A percentile compares a stretch with the other conserved stretches of the same genome.
Evolutionary conservation across 139 green algal species (phyloP).

Genomic region (Dunaliella primolecta): DNA sequence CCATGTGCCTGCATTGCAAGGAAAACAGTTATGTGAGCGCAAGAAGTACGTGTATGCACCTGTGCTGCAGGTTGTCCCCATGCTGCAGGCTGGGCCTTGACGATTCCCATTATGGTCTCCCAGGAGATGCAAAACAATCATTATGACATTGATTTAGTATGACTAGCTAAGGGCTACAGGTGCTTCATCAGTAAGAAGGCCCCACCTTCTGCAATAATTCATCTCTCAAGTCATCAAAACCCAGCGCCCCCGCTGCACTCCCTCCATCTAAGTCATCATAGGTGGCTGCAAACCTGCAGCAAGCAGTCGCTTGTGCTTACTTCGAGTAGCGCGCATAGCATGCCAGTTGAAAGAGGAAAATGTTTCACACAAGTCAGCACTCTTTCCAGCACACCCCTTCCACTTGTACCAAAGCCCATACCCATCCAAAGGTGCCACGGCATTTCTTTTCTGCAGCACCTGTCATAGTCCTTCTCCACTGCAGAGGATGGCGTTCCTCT

Average conservation of each 20-base stretch:
- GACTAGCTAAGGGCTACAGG: background rate
- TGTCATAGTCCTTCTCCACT: background rate
- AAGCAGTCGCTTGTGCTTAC: too few species aligned
- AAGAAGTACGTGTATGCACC: background rate
- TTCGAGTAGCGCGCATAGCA: too few species aligned
- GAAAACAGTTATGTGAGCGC: background rate
- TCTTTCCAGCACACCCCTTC: too few species aligned
- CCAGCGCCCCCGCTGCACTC: conserved; percentile 39
- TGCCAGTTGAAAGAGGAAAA: too few species aligned
- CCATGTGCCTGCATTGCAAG: conserved; percentile 32
- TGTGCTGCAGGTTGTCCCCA: background rate
- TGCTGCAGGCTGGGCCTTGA: background rate
- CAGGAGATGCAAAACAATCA: background rate
- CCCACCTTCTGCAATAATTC: conserved; percentile 41
- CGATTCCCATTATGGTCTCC: background rate
- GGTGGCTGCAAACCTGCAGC: conserved; percentile 16
- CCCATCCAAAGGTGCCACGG: too few species aligned
- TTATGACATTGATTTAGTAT: background rate
- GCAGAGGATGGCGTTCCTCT: background rate
- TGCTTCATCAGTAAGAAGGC: background rate
- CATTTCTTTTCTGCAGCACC: too few species aligned
- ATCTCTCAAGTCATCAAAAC: conserved; percentile 48
- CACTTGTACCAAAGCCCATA: too few species aligned
- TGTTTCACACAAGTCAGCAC: too few species aligned
- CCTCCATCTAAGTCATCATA: conserved; percentile 71